Percentiles rank a stretch among this genome's conserved stretches.
phyloP scores from a whole-genome alignment of 805 yeast species.

The Wickerhamiella alocasiicola region DNA sequence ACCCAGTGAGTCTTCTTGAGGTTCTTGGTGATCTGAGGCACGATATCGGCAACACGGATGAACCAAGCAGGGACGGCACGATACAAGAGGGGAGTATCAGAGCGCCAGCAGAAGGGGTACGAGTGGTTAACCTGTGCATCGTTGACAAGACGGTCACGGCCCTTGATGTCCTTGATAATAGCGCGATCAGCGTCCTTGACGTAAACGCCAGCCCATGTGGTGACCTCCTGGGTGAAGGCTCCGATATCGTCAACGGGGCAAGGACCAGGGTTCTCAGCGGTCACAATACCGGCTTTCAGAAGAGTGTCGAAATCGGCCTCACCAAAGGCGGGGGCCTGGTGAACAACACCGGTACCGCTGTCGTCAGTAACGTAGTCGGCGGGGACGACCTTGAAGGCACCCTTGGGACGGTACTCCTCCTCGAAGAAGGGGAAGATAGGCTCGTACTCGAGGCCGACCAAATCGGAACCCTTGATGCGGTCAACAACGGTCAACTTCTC shows the following conservation, averaged over 20 bases:
- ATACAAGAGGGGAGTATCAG: conserved; percentile 93
- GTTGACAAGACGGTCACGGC: conserved; percentile 58
- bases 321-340: conserved; percentile 98
- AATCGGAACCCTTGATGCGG: conserved; percentile 62
- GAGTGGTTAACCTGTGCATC: conserved; percentile 84
- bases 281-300: conserved; percentile 59
- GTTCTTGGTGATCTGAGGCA: conserved; percentile 79
- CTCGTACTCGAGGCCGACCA: conserved; percentile 65
- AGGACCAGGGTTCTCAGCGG: conserved; percentile 62
- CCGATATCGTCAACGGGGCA: conserved; percentile 94
- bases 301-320: conserved; percentile 92
- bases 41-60: conserved; percentile 72
- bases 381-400: conserved; percentile 67
- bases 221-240: conserved; percentile 60
- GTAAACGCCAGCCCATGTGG: conserved; percentile 66
- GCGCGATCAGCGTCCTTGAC: conserved; percentile 93
- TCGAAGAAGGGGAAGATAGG: conserved; percentile 78
- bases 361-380: conserved; percentile 83
- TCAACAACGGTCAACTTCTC: conserved; percentile 80
- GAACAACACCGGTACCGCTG: conserved; percentile 98
- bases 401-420: conserved; percentile 54
- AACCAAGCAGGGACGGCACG: conserved; percentile 99
- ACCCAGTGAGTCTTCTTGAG: conserved; percentile 91
- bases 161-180: conserved; percentile 75
- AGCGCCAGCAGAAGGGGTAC: conserved; percentile 99